Conservation (phyloP, 192 early-diverging fungal genomes). For the Coemansia sp. region DNA sequence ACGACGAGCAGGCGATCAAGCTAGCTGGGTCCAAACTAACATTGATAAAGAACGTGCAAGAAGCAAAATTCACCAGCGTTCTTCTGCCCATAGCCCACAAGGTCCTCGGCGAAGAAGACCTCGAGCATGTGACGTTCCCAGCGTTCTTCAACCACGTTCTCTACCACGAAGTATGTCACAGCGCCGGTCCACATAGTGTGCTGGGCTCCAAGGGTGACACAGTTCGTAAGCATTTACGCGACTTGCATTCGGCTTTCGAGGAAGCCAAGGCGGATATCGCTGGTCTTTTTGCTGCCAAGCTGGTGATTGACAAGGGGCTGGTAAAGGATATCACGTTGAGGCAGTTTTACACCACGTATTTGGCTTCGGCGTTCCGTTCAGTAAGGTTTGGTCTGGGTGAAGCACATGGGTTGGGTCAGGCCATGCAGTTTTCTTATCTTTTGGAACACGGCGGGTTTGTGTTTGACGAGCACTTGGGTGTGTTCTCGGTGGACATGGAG, state of each 20-base stretch:
- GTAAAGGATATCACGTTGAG: constrained; percentile 58
- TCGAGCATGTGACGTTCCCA: constrained; percentile 58
- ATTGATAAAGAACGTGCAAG: constrained; percentile 74
- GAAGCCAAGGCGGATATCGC: constrained; percentile 78
- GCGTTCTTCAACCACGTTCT: constrained; percentile 73
- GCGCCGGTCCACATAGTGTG: constrained; percentile 64
- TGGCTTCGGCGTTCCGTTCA: constrained; percentile 69
- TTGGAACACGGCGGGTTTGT: constrained; percentile 64
- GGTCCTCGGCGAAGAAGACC: constrained; percentile 55
- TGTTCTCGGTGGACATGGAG: constrained; percentile 62
- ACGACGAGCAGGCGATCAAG: constrained; percentile 72
- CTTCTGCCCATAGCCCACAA: constrained; percentile 59
- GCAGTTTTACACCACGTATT: constrained; percentile 69
- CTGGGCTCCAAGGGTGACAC: constrained; percentile 51
- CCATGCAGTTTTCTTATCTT: constrained; percentile 68
- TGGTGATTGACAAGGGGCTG: constrained; percentile 59
- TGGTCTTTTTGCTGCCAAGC: constrained; percentile 59
- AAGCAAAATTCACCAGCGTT: constrained; percentile 65
- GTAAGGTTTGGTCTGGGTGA: constrained; percentile 70
- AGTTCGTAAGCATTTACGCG: constrained; percentile 64
- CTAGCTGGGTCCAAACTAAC: constrained; percentile 66
- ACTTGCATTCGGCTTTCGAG: constrained; percentile 70
- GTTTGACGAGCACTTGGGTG: constrained; percentile 32
- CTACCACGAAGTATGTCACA: constrained; percentile 71
- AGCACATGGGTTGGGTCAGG: constrained; percentile 70